Conservation (phyloP, 768 basidiomycete genomes). For the Tulasnella sp. region DNA sequence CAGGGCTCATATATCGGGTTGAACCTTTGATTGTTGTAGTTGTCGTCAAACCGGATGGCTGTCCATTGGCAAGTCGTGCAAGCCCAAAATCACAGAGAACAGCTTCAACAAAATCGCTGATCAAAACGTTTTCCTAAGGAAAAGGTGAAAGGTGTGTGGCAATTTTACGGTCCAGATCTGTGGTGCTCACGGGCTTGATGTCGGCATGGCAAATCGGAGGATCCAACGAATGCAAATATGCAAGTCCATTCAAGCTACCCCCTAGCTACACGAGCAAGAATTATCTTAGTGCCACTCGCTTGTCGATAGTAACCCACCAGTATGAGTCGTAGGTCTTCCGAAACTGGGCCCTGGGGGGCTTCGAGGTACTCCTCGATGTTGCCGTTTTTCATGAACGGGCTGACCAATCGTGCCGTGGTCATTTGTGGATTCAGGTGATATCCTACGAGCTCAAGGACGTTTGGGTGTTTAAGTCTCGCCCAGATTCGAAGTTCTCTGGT, state of each 20-base stretch:
- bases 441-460: neutral
- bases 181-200: neutral
- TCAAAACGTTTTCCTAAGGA: neutral
- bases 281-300: too few species aligned
- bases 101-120: neutral
- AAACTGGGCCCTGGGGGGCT: neutral
- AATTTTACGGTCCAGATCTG: too few species aligned
- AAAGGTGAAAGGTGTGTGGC: neutral
- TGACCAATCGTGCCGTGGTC: neutral
- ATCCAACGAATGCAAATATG: neutral
- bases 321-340: neutral
- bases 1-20: slow-evolving; percentile 1
- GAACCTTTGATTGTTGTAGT: slow-evolving; percentile 2
- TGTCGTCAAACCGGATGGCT: slow-evolving; percentile 3
- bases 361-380: neutral
- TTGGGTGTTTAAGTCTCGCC: neutral
- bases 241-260: neutral
- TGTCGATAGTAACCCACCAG: neutral
- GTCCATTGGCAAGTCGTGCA: neutral
- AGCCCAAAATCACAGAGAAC: slow-evolving; percentile 20
- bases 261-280: neutral
- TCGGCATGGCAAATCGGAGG: neutral
- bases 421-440: neutral
- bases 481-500: neutral
- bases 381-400: neutral